These are phyloP conservation scores for Moniliella sp. DNA, from an alignment of 1,284 basidiomycete species.

Conservation along the genomic window DNA sequence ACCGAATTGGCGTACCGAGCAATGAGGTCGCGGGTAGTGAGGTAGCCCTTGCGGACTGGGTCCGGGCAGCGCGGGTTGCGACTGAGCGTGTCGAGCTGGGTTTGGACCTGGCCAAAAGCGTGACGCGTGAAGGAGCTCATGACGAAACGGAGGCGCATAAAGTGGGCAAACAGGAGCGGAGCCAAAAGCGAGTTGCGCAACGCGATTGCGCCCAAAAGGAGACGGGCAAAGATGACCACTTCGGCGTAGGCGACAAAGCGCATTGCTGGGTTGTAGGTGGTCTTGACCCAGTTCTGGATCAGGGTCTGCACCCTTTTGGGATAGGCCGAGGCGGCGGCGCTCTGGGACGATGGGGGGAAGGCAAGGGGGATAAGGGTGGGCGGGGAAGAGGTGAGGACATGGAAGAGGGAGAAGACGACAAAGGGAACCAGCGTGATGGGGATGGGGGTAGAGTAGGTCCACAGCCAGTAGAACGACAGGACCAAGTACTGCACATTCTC, in stretches of 20 bases:
- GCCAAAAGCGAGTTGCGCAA: conserved; percentile 28
- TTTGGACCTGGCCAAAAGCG: conserved; percentile 26
- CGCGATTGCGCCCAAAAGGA: conserved; percentile 25
- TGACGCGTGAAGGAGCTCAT: conserved; percentile 30
- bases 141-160: conserved; percentile 27
- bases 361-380: conserved; percentile 21
- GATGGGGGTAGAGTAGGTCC: conserved; percentile 29
- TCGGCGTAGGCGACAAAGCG: conserved; percentile 33
- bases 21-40: conserved; percentile 3
- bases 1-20: no score
- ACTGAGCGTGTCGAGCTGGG: conserved; percentile 13
- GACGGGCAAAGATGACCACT: conserved; percentile 27
- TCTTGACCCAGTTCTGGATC: conserved; percentile 23
- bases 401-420: conserved; percentile 34
- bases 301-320: conserved; percentile 21
- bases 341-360: conserved; percentile 9
- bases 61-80: conserved; percentile 25
- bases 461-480: conserved; percentile 33
- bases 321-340: conserved; percentile 5
- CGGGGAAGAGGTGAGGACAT: conserved; percentile 27
- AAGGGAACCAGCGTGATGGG: conserved; percentile 31
- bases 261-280: conserved; percentile 34
- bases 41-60: conserved; percentile 22
- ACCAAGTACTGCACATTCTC: conserved; percentile 34
- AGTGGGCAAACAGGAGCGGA: conserved; percentile 28